Evolutionary conservation across 129 eudicot genomes (phyloP), one percentile per base, ranked within the genome.

Genomic region (Escallonia herrerae): DNA sequence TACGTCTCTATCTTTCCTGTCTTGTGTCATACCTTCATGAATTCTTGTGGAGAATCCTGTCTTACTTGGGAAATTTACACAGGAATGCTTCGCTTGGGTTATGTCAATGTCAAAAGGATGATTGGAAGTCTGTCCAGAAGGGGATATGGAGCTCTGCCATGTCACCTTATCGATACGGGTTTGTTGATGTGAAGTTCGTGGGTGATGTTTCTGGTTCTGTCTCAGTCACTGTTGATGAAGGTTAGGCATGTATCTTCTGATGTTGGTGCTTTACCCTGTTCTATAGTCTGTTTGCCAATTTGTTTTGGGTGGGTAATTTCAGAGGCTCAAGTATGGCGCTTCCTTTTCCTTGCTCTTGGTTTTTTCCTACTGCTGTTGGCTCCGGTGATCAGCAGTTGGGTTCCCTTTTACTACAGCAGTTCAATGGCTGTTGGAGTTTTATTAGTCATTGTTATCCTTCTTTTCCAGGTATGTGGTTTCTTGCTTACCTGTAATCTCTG

Each of bases 331-430:
- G 74, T 62, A 52, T 91, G 97, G 97, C 89, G 96, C 39, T 63
- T 85, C 63, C 42, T 83, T 51, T 83, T 72, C 69, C 88, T 91
- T 69, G 86, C 84, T 38, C 15, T 79, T 22, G 97, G 97, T 52
- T 14, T 87, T 43, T 45, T 82, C 43, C 43, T 85, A 65, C 74
- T 81, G 63, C 71, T 87, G 54, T 46, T 77, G 75, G 97, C 97
- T 69, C 97, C 97, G 4, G 15, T 77, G 77, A 85, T 91, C 47
- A 91, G 97, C 71, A 72, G 79, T 56, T 91, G 95, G 96, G 96
- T 87, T 68, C 96, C 95, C 6, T 91, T 91, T 67, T 91, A 91
- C 82, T 91, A 87, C 59, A 79, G 95, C 86, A 85, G 97, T 64
- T 85, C 96, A 45, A 87, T 91, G 96, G 86, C 80, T 42, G 85